A percentile compares a stretch with the other conserved stretches of the same genome.
These are phyloP conservation scores for Hypoxylon cercidicola DNA, from an alignment of 495 filamentous ascomycete genomes.

Conservation along the genomic window DNA sequence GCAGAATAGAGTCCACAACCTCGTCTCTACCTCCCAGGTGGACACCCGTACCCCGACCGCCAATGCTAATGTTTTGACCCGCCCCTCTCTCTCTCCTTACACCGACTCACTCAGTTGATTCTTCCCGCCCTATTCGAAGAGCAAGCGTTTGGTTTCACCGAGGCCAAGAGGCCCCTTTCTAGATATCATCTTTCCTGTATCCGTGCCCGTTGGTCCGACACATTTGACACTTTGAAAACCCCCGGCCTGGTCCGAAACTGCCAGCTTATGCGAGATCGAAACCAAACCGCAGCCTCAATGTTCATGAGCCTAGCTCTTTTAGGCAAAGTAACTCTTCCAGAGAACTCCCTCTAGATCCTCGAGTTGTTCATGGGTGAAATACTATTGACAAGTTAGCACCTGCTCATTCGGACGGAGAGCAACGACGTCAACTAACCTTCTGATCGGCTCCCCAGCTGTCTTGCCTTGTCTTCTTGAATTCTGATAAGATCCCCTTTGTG, in stretches of 20 bases:
- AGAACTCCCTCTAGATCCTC: slow-evolving; percentile 96
- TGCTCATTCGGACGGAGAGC: neutral
- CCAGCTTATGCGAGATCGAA: neutral
- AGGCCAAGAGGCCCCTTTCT: no score
- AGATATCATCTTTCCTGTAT: neutral
- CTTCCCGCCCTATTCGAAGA: no score
- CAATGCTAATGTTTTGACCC: no score
- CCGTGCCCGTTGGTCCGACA: neutral
- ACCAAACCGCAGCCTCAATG: neutral
- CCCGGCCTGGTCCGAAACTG: neutral
- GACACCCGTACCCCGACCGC: no score
- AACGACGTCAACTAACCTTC: slow-evolving; percentile 70
- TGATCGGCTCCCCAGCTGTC: slow-evolving; percentile 99
- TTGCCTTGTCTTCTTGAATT: slow-evolving; percentile 99
- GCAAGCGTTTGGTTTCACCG: no score
- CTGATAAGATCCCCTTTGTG: slow-evolving; percentile 93
- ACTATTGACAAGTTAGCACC: slow-evolving; percentile 65
- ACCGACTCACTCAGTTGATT: no score
- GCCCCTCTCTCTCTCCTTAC: no score
- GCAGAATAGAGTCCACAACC: no score
- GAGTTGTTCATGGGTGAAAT: slow-evolving; percentile 89
- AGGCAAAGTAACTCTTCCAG: slow-evolving; percentile 99
- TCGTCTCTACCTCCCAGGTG: no score
- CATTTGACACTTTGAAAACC: neutral
- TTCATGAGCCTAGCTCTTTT: slow-evolving; percentile 5